Evolutionary conservation across 1,284 basidiomycete species (phyloP), one percentile per base, ranked within the genome.

Genomic region (Agaricales sp.): DNA sequence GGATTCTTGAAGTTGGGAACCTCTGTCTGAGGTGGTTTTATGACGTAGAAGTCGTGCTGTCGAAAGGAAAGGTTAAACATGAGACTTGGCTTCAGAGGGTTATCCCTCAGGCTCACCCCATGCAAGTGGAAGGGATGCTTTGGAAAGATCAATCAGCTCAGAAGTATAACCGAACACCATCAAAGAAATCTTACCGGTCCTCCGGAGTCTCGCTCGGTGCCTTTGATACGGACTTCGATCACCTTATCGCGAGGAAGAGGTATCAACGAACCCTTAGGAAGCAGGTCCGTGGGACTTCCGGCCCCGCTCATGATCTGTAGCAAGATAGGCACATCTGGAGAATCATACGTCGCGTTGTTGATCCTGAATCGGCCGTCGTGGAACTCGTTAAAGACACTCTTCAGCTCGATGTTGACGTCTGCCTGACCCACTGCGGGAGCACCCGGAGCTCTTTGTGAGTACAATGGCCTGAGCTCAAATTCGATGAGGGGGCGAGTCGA

Each of bases 291-390:
- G 4, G 64, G 58, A 50, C 60, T 59, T 24, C 54, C 57, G 18
- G 63, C 59, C 8, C 67, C 67, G 21, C 62, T 64, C 26, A 70
- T 62, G 38, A 68, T 65, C 43, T 70, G 67, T 47, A 68, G 58
- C 26, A 68, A 58, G 1, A 68, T 57, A 1, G 68, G 67, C 1
- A 60, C 49, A 1, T 59, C 56, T 19, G 68, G 68, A 13, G 60
- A 52, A 12, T 21, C 46, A 50, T 55, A 68, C 35, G 52, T 43
- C 46, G 53, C 51, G 19, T 59, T 55, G 37, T 63, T 63, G 46
- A 63, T 24, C 21, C 22, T 54, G 48, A 63, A 66, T 16, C 13
- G 19, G 8, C 39, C 39, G 18, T 41, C 19, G 4, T 20, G 8
- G 18, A n/a, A 16, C 39, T n/a, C 39, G 45, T 25, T 58, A 56